A percentile compares a stretch with the other conserved stretches of the same genome.
Evolutionary conservation across 176 grass and related monocot species (phyloP).

Genomic region (Oryza australiensis): DNA sequence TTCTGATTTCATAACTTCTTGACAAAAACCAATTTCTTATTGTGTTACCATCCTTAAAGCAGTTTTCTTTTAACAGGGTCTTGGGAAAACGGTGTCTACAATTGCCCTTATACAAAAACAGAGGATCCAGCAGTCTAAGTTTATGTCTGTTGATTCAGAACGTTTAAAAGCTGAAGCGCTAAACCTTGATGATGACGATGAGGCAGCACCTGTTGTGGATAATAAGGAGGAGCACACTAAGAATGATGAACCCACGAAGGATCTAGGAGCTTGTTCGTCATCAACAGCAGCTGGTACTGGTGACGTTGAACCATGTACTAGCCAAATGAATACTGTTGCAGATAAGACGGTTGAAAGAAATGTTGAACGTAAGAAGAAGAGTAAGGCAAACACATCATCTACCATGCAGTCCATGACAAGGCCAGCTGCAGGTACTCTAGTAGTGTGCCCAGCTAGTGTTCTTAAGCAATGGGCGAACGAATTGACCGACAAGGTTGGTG

Average conservation of each 20-base stretch:
- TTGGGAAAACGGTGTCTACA: slow-evolving; percentile 96
- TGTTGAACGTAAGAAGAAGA: slow-evolving; percentile 44
- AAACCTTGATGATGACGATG: slow-evolving; percentile 90
- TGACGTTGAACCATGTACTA: slow-evolving; percentile 12
- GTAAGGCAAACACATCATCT: slow-evolving; percentile 47
- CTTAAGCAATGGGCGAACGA: slow-evolving; percentile 91
- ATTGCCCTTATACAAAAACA: slow-evolving; percentile 96
- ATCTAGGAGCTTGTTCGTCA: slow-evolving; percentile 32
- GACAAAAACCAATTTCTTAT: background rate
- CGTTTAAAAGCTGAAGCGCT: slow-evolving; percentile 76
- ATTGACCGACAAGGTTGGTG: slow-evolving; percentile 71
- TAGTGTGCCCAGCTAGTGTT: slow-evolving; percentile 95
- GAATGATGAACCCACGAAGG: slow-evolving; percentile 34
- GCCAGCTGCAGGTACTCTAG: slow-evolving; percentile 89
- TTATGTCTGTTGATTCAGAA: slow-evolving; percentile 73
- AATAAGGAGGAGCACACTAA: slow-evolving; percentile 31
- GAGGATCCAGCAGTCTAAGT: slow-evolving; percentile 75
- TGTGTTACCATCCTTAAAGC: slow-evolving; percentile 36
- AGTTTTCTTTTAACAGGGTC: slow-evolving; percentile 68
- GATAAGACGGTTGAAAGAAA: slow-evolving; percentile 38
- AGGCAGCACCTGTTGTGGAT: slow-evolving; percentile 35
- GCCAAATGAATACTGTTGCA: slow-evolving; percentile 25
- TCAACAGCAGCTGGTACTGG: slow-evolving; percentile 24
- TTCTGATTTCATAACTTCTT: slow-evolving; percentile 32
- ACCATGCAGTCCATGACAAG: slow-evolving; percentile 50